Percentiles rank a stretch among this genome's conserved stretches.
phyloP scores from a whole-genome alignment of 106 monocot species.

The Cymbidium sinense region DNA sequence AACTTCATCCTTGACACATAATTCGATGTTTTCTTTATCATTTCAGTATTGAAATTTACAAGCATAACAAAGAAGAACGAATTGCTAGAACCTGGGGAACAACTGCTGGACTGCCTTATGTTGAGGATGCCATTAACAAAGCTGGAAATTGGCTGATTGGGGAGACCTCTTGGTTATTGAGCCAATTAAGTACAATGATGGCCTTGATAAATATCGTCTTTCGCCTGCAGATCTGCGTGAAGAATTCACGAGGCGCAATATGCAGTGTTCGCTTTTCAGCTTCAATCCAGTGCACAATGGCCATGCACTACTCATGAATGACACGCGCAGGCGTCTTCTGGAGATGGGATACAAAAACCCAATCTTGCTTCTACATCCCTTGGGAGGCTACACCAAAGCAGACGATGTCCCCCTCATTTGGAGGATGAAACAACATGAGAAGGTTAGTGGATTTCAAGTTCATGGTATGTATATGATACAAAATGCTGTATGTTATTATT shows the following conservation, averaged over 20 bases:
- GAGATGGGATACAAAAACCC: slow-evolving; percentile 93
- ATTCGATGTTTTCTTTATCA: slow-evolving; percentile 3
- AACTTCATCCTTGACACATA: background rate
- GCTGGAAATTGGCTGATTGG: slow-evolving; percentile 90
- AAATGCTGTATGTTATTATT: background rate
- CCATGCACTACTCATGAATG: slow-evolving; percentile 90
- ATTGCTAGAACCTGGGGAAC: slow-evolving; percentile 98
- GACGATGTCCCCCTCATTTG: slow-evolving; percentile 91
- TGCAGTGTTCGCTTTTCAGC: slow-evolving; percentile 95
- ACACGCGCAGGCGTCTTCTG: slow-evolving; percentile 66
- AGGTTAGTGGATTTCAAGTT: slow-evolving; percentile 31
- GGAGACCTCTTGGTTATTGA: slow-evolving; percentile 82
- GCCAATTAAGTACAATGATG: slow-evolving; percentile 88
- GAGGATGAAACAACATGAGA: slow-evolving; percentile 97
- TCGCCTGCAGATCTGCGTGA: slow-evolving; percentile 80
- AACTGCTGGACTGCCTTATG: slow-evolving; percentile 86
- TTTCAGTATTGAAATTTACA: slow-evolving; percentile 89
- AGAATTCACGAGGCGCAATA: slow-evolving; percentile 71
- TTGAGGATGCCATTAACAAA: slow-evolving; percentile 64
- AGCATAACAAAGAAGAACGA: slow-evolving; percentile 89
- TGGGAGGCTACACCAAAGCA: slow-evolving; percentile 90
- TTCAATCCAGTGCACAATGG: slow-evolving; percentile 96
- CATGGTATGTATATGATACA: background rate
- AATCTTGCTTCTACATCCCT: slow-evolving; percentile 71
- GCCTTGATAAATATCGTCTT: slow-evolving; percentile 73